A percentile compares a stretch with the other conserved stretches of the same genome.
phyloP scores from a whole-genome alignment of 2,329 filamentous ascomycete genomes.

The Aspergillus udagawae region DNA sequence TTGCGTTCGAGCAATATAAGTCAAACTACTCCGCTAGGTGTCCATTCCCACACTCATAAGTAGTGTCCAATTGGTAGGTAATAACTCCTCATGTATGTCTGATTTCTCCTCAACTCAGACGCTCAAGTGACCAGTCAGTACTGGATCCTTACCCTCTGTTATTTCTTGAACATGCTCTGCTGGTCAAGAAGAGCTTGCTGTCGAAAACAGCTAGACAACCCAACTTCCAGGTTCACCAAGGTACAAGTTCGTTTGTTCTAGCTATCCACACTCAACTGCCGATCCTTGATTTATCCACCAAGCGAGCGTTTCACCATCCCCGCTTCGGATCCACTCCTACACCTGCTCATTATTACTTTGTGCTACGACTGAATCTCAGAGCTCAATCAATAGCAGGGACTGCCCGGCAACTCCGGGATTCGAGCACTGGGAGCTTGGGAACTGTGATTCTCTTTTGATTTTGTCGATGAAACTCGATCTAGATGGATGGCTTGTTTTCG shows the following conservation, averaged over 20 bases:
- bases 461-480: background rate
- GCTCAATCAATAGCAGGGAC: background rate
- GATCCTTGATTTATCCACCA: background rate
- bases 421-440: background rate
- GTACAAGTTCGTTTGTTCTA: background rate
- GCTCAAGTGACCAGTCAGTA: background rate
- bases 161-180: too few relatives aligned
- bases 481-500: background rate
- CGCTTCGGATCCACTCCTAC: background rate
- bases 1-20: background rate
- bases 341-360: background rate
- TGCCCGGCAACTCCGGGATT: background rate
- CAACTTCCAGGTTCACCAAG: too few relatives aligned
- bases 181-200: too few relatives aligned
- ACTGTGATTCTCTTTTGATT: background rate
- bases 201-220: too few relatives aligned
- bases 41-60: background rate
- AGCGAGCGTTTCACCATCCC: background rate
- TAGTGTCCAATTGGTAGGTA: background rate
- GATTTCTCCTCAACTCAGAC: background rate
- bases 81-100: background rate
- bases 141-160: background rate
- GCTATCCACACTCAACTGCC: background rate
- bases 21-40: background rate
- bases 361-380: background rate